A percentile compares a stretch with the other conserved stretches of the same genome.
phyloP scores from a whole-genome alignment of 192 early-diverging fungal species.

The Coemansia sp. region DNA sequence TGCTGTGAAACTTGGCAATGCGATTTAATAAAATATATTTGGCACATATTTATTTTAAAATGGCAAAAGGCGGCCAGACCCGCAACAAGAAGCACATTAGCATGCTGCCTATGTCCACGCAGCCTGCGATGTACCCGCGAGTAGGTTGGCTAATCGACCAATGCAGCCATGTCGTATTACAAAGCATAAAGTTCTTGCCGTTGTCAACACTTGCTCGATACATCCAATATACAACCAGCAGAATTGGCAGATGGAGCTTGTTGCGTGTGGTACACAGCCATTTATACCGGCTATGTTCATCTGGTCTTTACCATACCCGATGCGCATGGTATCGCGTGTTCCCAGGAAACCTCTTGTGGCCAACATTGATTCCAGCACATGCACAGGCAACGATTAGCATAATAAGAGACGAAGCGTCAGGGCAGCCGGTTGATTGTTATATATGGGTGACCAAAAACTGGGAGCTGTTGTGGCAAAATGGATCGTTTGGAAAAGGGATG shows the following conservation, averaged over 20 bases:
- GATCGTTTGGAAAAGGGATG: slow-evolving; percentile 75
- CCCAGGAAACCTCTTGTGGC: slow-evolving; percentile 34
- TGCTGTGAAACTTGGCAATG: too few species aligned
- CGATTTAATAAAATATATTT: background rate
- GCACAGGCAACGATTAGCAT: slow-evolving; percentile 17
- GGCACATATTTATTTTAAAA: background rate
- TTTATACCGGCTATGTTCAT: background rate
- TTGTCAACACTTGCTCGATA: background rate
- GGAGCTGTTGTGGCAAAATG: slow-evolving; percentile 59
- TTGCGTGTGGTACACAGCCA: background rate
- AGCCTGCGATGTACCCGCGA: slow-evolving; percentile 36
- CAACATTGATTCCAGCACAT: slow-evolving; percentile 11
- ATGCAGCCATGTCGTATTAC: background rate
- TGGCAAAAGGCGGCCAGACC: background rate
- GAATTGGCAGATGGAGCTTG: background rate
- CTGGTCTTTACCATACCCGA: background rate
- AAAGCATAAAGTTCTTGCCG: background rate
- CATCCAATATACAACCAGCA: background rate
- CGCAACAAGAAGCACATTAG: background rate
- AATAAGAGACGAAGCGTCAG: background rate
- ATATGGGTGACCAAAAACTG: slow-evolving; percentile 26
- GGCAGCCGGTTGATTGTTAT: slow-evolving; percentile 25
- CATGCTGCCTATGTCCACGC: slow-evolving; percentile 19
- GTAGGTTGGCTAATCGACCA: slow-evolving; percentile 27
- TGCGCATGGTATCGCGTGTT: slow-evolving; percentile 1